These are phyloP conservation scores for Pyronema domesticum DNA, from an alignment of 495 filamentous ascomycete species.

Conservation along the genomic window DNA sequence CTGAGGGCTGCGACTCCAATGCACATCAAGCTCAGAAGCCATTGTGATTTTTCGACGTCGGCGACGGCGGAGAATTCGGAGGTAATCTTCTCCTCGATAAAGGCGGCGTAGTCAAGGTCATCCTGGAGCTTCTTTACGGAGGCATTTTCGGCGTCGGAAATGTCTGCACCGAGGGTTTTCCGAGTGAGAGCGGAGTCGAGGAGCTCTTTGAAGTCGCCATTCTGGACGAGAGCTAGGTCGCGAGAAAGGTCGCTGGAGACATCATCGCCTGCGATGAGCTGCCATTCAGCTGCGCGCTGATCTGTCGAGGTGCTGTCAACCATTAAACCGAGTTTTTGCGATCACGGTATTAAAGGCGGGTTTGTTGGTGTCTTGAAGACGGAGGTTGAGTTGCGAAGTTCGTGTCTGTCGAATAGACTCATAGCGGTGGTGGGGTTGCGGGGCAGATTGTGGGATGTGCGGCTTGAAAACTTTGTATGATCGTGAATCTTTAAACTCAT, in stretches of 20 bases:
- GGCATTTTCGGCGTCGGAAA: constrained; percentile 2
- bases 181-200: constrained; percentile 2
- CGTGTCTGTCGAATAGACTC: too few species aligned
- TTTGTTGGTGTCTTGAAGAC: too few species aligned
- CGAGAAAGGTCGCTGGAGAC: constrained; percentile 2
- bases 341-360: neutral
- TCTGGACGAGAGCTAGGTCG: constrained; percentile 8
- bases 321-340: neutral
- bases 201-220: constrained; percentile 11
- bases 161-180: constrained; percentile 5
- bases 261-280: constrained; percentile 8
- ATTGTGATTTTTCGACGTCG: neutral
- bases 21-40: constrained; percentile 7
- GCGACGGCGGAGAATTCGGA: neutral
- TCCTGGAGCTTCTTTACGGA: constrained; percentile 1
- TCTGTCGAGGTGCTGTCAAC: neutral
- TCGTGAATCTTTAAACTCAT: too few species aligned
- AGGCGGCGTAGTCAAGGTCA: constrained; percentile 11
- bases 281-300: constrained; percentile 10
- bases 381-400: too few species aligned
- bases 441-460: too few species aligned
- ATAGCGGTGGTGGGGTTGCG: too few species aligned
- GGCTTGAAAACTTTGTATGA: too few species aligned
- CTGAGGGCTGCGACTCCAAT: constrained; percentile 56
- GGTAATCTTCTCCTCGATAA: constrained; percentile 4